Percentiles rank a stretch among this genome's conserved stretches.
Conservation (phyloP, 352 stramenopile species). For the Stramenopiles sp. region DNA sequence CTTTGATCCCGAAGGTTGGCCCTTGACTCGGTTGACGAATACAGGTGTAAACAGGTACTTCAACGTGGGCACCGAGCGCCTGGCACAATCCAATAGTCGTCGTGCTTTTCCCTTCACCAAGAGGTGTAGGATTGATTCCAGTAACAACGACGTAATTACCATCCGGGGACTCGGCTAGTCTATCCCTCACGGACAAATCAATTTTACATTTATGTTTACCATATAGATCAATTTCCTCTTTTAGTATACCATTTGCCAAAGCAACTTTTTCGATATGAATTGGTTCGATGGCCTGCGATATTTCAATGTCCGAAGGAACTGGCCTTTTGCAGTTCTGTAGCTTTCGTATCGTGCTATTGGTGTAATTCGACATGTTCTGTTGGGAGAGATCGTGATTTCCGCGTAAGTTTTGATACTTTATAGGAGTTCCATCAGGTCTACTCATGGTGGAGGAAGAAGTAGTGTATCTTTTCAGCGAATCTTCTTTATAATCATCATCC, state of each 20-base stretch:
- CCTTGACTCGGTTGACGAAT: slow-evolving; percentile 27
- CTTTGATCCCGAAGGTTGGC: slow-evolving; percentile 96
- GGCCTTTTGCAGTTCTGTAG: too few species aligned
- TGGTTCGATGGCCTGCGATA: slow-evolving; percentile 47
- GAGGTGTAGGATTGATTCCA: not conserved
- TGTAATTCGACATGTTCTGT: too few species aligned
- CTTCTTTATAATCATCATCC: too few species aligned
- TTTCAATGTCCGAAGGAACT: slow-evolving; percentile 50
- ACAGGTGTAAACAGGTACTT: not conserved
- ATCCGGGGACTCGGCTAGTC: slow-evolving; percentile 24
- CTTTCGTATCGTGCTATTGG: too few species aligned
- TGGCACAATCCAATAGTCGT: not conserved
- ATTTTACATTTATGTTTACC: slow-evolving; percentile 74
- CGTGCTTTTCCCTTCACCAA: not conserved
- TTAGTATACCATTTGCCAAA: slow-evolving; percentile 38
- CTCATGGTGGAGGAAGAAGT: too few species aligned
- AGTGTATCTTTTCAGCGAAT: too few species aligned
- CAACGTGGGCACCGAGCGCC: not conserved
- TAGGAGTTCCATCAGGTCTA: too few species aligned
- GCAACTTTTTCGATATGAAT: slow-evolving; percentile 44
- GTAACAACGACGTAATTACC: not conserved
- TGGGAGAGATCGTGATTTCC: too few species aligned
- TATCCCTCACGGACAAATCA: not conserved
- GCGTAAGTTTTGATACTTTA: too few species aligned
- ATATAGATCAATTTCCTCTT: slow-evolving; percentile 37